Evolutionary conservation across 345 rosid genomes (phyloP), one percentile per base, ranked within the genome.

Genomic region (Lumnitzera littorea): DNA sequence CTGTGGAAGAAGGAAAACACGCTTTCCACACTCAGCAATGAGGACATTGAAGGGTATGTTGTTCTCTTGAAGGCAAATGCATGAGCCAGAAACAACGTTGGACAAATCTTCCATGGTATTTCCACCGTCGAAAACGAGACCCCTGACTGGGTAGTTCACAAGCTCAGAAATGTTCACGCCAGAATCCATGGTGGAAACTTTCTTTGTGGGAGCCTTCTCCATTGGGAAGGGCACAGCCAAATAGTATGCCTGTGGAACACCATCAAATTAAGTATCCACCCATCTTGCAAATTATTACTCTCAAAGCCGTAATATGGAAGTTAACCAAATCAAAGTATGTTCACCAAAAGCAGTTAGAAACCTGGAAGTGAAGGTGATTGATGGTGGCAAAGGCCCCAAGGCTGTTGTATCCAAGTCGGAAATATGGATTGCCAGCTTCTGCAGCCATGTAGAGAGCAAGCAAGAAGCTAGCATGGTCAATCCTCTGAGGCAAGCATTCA

Each of bases 321-420:
- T 46, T 27, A 53, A 15, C 55, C 6, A 20, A 48, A 20, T 55
- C 15, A 31, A 31, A 20, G 23, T 11, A 48, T 46, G 27, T 0
- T 41, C 24, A 29, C 13, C 4, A 3, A 46, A 46, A 4, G 15
- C 0, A 14, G 59, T 24, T 29, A 61, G 9, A 53, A 55, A 94
- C 99, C 99, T 94, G 97, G 72, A 94, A 94, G 81, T 94, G 99
- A 66, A 94, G 99, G 70, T 94, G 99, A 70, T 94, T 90, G 74
- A 90, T 82, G 58, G 99, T 94, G 41, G 96, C 99, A 79, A 94
- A 94, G 62, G 99, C 96, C 51, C 97, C 96, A 70, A 94, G 80
- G 72, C 99, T 94, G 66, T 94, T 94, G 80, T 94, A 90, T 51
- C 99, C 99, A 65, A 94, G 60, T 13, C 99, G 79, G 71, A 94